Evolutionary conservation across 768 basidiomycete species (phyloP), one percentile per base, ranked within the genome.

Genomic region (Sistotremastrum suecicum): DNA sequence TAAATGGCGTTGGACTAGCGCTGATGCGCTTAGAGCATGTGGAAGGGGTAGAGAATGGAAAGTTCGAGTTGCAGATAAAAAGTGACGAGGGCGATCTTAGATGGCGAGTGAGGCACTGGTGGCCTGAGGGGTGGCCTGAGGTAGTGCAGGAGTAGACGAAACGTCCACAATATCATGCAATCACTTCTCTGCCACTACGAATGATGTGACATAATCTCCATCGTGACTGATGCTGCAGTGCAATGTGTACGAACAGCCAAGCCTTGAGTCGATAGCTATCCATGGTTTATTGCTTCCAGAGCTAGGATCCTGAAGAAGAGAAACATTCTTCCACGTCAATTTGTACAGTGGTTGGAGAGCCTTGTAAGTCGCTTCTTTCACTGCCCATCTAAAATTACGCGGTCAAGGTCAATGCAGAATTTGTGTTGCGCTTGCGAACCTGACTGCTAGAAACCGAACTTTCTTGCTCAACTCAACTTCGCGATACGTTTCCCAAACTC

Each of bases 291-390:
- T 49, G 37, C 63, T 42, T 35, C 65, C 56, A 36, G 34, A 39
- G 31, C 5, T 10, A 30, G 34, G 5, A 5, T 38, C 39, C 58
- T 61, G 40, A 61, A 60, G 9, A 60, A 48, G 43, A 48, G 56
- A 43, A 71, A 84, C 5, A 71, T 88, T 75, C 55, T 85, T 83
- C 88, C 87, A 90, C 5, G 72, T 75, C 11, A 83, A 75, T 33
- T 55, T 64, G 37, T 71, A 56, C 12, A 48, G 32, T 0, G 86
- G 86, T 57, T 76, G 86, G 48, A 88, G 56, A 0, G 87, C 88
- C 56, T 91, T 91, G 65, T 89, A 91, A 0, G 79, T 77, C 0
- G 88, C 83, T 60, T 91, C 88, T 53, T 91, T 91, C 12, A 83
- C 72, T 33, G 76, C 68, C 84, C 85, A 91, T 10, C 87, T 90